Base-by-base conservation (phyloP, 2,329 filamentous ascomycete genomes). In the Alternaria sp. region DNA sequence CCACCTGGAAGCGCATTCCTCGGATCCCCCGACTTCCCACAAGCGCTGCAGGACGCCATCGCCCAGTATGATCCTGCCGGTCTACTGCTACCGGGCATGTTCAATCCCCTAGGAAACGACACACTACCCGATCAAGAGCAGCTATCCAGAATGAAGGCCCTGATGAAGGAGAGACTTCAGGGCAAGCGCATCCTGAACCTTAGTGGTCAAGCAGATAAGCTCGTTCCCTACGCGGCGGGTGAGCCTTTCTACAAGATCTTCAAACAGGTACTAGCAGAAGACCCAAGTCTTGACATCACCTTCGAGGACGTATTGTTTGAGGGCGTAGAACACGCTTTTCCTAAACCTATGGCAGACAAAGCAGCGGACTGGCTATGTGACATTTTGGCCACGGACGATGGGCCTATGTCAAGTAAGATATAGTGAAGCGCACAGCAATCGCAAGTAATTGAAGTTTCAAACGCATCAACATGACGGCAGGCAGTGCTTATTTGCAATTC, bases 21-120 rank as follows among this genome's bases (percentile, higher is more conserved):
- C 1, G 93, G 93, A 3, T 93, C 91, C 61, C 82, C 81, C 43
- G 91, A 94, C 73, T 97, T 97, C 71, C 94, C 95, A 0, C 77
- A 80, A 0, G 85, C 88, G 0, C 85, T 97, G 7, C 81, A 94
- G 1, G 80, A 85, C 1, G 85, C 88, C 0, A 87, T 93, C 28
- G 81, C 85, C 21, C 86, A 85, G 57, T 87, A 85, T 62, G 96
- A 99, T 72, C 93, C 95, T 0, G 91, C 90, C 19, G 90, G 87
- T 2, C 82, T 96, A 7, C 80, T 97, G 10, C 89, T 96, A 6
- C 76, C 74, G 0, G 67, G 61, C 8, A 59, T 64, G 10, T 75
- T 77, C 59, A 67, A 73, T 30, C 72, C 74, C 13, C 53, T 55
- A 4, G 65, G 58, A 4, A 25, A 67, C 1, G 80, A 73, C 53